Percentiles rank a stretch among this genome's conserved stretches.
Evolutionary conservation across 2,329 filamentous ascomycete species (phyloP).

Genomic region (Graphilbum sp.): DNA sequence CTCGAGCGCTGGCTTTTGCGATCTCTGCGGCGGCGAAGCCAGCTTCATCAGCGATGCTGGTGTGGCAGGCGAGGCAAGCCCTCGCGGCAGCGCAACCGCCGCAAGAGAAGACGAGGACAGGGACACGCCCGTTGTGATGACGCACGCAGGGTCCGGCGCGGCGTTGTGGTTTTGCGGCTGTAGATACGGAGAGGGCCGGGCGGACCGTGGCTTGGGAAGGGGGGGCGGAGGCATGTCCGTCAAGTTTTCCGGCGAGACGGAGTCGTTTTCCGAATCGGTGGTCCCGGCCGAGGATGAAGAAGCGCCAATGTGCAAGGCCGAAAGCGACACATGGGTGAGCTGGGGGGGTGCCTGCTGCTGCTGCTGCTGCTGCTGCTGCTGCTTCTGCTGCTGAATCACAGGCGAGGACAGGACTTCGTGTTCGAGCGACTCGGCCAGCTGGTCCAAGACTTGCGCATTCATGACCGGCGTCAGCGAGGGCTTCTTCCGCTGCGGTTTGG

Average conservation of each 20-base stretch:
- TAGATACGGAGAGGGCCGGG: constrained; percentile 52
- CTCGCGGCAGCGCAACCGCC: constrained; percentile 9
- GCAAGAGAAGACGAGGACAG: background rate
- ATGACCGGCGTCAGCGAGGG: constrained; percentile 35
- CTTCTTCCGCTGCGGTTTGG: constrained; percentile 47
- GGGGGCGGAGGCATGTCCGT: constrained; percentile 53
- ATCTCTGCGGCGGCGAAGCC: constrained; percentile 28
- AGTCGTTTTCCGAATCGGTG: constrained; percentile 46
- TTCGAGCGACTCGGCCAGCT: constrained; percentile 31
- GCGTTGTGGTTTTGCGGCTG: constrained; percentile 28
- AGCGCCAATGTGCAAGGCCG: constrained; percentile 11
- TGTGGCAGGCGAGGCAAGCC: constrained; percentile 52
- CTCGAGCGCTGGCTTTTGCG: constrained; percentile 5
- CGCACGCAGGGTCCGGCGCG: background rate
- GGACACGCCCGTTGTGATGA: background rate
- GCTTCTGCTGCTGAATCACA: constrained; percentile 17
- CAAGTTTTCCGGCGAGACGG: constrained; percentile 46
- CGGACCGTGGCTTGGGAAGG: constrained; percentile 47
- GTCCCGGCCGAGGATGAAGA: constrained; percentile 23
- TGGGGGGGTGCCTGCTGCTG: constrained; percentile 18
- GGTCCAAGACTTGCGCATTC: constrained; percentile 36
- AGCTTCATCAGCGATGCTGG: constrained; percentile 80
- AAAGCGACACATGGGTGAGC: constrained; percentile 1
- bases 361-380: constrained; percentile 19
- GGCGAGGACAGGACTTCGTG: constrained; percentile 11